Evolutionary conservation across 345 rosid species (phyloP).

Genomic region (Leavenworthia alabamica): DNA sequence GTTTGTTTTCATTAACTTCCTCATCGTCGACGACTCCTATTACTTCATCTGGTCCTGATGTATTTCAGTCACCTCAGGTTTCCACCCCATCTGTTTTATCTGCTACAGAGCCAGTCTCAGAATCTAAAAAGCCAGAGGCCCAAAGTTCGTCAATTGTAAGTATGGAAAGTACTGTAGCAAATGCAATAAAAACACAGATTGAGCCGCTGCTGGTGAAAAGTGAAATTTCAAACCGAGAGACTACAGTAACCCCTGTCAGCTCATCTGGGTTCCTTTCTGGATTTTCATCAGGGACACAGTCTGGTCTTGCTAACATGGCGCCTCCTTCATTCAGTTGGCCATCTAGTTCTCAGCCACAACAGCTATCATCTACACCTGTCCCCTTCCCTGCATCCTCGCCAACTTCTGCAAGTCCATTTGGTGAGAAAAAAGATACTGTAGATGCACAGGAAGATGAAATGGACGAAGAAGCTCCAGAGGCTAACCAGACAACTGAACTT

Average conservation of each 20-base stretch:
- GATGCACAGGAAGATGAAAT: slow-evolving; percentile 81
- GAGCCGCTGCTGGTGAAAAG: slow-evolving; percentile 28
- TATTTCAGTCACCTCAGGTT: slow-evolving; percentile 35
- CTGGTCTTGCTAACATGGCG: slow-evolving; percentile 24
- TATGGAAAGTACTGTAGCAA: slow-evolving; percentile 29
- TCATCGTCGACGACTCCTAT: slow-evolving; percentile 24
- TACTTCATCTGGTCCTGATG: slow-evolving; percentile 30
- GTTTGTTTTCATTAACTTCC: slow-evolving; percentile 25
- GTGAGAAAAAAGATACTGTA: slow-evolving; percentile 39
- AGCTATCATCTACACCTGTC: slow-evolving; percentile 25
- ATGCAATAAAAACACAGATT: slow-evolving; percentile 25
- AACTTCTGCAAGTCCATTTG: slow-evolving; percentile 31
- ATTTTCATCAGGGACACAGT: slow-evolving; percentile 38
- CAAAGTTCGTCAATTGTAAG: slow-evolving; percentile 28
- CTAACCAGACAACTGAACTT: slow-evolving; percentile 46
- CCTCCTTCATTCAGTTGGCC: slow-evolving; percentile 35
- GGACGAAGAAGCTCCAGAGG: slow-evolving; percentile 96
- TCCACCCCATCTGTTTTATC: slow-evolving; percentile 24
- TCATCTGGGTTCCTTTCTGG: slow-evolving; percentile 32
- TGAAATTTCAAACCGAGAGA: slow-evolving; percentile 39
- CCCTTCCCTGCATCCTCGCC: slow-evolving; percentile 32
- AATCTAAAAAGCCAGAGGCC: slow-evolving; percentile 34
- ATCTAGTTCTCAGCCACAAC: slow-evolving; percentile 43
- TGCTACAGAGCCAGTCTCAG: slow-evolving; percentile 27
- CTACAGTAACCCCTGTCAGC: slow-evolving; percentile 33